Evolutionary conservation across 768 basidiomycete genomes (phyloP).

Genomic region (Amanita muscaria): DNA sequence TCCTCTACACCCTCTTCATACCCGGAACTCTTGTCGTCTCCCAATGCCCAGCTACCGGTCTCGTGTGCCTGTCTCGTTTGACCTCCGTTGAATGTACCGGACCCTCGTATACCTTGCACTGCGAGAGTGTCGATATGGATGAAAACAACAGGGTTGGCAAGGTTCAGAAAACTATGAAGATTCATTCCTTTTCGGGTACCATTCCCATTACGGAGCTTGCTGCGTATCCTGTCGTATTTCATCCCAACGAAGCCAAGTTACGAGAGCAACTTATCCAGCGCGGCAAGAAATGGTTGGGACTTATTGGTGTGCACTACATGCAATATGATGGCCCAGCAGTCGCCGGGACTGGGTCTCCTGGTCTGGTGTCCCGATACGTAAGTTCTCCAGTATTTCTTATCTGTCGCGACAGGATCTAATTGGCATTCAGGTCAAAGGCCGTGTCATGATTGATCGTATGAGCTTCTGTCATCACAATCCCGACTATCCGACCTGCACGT

Average conservation of each 20-base stretch:
- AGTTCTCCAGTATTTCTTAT: slow-evolving; percentile 9
- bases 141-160: slow-evolving; percentile 29
- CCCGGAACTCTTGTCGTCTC: slow-evolving; percentile 44
- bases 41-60: slow-evolving; percentile 44
- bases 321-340: slow-evolving; percentile 48
- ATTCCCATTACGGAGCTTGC: slow-evolving; percentile 41
- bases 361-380: slow-evolving; percentile 43
- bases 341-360: slow-evolving; percentile 24
- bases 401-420: slow-evolving; percentile 1
- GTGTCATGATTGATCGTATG: slow-evolving; percentile 54
- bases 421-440: slow-evolving; percentile 35
- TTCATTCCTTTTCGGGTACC: slow-evolving; percentile 40
- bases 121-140: slow-evolving; percentile 45
- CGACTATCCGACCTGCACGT: slow-evolving; percentile 37
- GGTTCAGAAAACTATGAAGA: slow-evolving; percentile 30
- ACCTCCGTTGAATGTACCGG: slow-evolving; percentile 26
- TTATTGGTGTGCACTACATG: slow-evolving; percentile 49
- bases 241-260: slow-evolving; percentile 34
- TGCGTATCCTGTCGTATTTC: slow-evolving; percentile 45
- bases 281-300: slow-evolving; percentile 47
- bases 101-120: slow-evolving; percentile 34
- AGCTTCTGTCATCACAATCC: slow-evolving; percentile 46
- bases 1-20: slow-evolving; percentile 47
- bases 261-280: slow-evolving; percentile 31
- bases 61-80: slow-evolving; percentile 41